Evolutionary conservation across 371 early-diverging fungal species (phyloP), one percentile per base, ranked within the genome.

Genomic region (Apophysomyces sp.): DNA sequence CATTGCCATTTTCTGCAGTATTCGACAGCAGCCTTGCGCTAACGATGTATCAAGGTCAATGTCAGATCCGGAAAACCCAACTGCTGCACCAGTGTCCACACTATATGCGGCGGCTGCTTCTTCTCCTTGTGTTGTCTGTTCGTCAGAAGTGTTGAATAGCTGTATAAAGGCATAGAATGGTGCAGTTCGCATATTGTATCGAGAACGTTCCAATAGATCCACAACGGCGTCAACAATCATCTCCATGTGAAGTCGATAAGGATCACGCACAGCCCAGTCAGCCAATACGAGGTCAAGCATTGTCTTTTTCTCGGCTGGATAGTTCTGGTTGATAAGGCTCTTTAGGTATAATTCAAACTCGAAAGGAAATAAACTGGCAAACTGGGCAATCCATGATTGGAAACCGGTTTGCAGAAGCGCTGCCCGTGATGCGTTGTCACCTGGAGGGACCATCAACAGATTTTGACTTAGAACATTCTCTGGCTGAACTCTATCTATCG

Each of bases 81-180:
- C 63, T 13, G 55, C 55, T 3, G 75, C 78, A 7, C 78, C 75
- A 32, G 74, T 68, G 32, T 66, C 72, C 2, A 62, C 55, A 40
- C 60, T 67, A 15, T 73, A 66, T 2, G 58, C n/a, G n/a, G n/a
- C n/a, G n/a, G n/a, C n/a, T n/a, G n/a, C n/a, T n/a, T n/a, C n/a
- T n/a, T 58, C 2, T 58, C 36, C 8, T 6, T 34, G 16, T 26
- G 44, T 37, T 41, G 28, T 53, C 54, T 62, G 55, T 40, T 73
- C 66, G n/a, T 71, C 63, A 2, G 54, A 53, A 34, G 61, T 21
- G 37, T 58, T 61, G 21, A 72, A 74, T 1, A 69, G 55, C n/a
- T 75, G 68, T n/a, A 61, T 57, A 52, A 71, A 73, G 2, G 76
- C 75, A 31, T 78, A 75, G 36, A 61, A 78, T 0, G 78, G 78